Evolutionary conservation across 2,329 filamentous ascomycete genomes (phyloP), one percentile per base, ranked within the genome.

Genomic region (Clonostachys sp.): DNA sequence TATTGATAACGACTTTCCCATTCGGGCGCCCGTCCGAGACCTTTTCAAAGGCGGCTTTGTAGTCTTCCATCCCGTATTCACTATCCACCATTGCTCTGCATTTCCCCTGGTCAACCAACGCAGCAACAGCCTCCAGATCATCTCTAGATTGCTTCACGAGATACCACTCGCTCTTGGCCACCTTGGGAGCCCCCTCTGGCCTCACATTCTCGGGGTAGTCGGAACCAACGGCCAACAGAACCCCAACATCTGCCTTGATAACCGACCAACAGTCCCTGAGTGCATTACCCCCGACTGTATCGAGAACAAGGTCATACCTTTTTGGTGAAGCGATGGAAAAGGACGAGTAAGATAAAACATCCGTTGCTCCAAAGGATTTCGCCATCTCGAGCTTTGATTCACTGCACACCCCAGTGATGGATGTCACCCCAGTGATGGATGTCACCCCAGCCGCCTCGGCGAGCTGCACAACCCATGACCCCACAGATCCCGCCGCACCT

Each of bases 1-100:
- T 55, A 44, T 61, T 63, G 39, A 72, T 63, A 16, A 71, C 53
- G n/a, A 71, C 60, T 51, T 71, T 71, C 1, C 68, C 68, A 42
- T 58, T 67, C 6, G 65, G 55, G 42, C 58, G 63, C 3, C 66
- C 57, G 14, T 54, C 54, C 34, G 67, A 60, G 9, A 70, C 55
- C 51, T 55, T 64, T 12, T 63, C 63, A 53, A 69, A 72, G 0
- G 66, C 68, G 46, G 61, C 58, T 35, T 64, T 48, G 44, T 61
- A 71, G 7, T 71, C 55, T 6, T 63, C 65, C 53, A 72, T 65
- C 16, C 57, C 54, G 48, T 63, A 64, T 6, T 64, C 61, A 36
- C 66, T 70, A 48, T 72, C 70, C 16, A 72, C 56, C 40, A 57
- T 50, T 4, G 66, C 64, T 49, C 51, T 56, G 12, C 58, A 51